Base-by-base conservation (phyloP, 495 filamentous ascomycete species). In the Aspergillus baeticus region DNA sequence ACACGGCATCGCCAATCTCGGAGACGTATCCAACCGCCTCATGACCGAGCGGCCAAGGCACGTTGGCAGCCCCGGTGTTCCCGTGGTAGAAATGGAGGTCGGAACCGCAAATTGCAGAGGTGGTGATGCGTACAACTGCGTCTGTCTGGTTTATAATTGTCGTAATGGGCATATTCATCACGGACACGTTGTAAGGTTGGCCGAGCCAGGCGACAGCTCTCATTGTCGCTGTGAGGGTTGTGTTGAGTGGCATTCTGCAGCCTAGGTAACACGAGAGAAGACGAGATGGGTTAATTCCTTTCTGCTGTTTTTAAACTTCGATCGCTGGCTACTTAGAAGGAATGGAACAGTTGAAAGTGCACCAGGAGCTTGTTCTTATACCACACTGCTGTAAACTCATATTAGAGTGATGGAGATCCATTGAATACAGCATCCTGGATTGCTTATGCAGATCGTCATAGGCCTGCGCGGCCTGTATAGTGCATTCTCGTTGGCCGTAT, bases 1-100 rank as follows among this genome's bases (percentile, higher is more conserved):
- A 23, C 0, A 70, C 66, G 2, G 57, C 59, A 5, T 36, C 38
- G 6, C 71, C 68, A 14, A 69, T 58, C 11, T 56, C 54, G 5
- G 57, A 50, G 26, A 77, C 55, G 14, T 66, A 43, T 15, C 72
- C 73, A 5, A 77, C 44, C 6, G 48, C 68, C 48, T 77, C 71
- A 35, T 75, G 71, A 22, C 74, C 72, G 3, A n/a, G n/a, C n/a
- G n/a, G n/a, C 35, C 51, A 63, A 11, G 65, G 63, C 0, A 58
- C 34, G 8, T 52, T 29, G 21, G n/a, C 29, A 2, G 41, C 42
- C 2, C 50, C 62, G 5, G 26, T 51, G 36, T 33, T 21, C 1
- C 69, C 67, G 26, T 58, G 58, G 34, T 62, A 66, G 7, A 53
- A 51, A 23, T 69, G 69, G 3, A 72, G 50, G 38, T 70, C 67